phyloP scores from a whole-genome alignment of 805 yeast species.

The Torulaspora microellipsoides region DNA sequence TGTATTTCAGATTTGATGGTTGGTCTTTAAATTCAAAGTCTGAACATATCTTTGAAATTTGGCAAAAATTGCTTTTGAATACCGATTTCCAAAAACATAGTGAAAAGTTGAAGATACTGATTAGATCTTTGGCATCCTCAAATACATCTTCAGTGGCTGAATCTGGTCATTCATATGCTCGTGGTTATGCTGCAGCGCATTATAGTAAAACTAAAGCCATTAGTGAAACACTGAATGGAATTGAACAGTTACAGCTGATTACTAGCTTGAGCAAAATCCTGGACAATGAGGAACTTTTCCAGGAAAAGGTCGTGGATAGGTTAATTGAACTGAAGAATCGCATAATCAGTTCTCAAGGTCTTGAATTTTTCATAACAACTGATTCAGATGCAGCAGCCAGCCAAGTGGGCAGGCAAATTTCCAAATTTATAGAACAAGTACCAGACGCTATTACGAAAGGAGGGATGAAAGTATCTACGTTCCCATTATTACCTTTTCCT shows the following conservation, averaged over 20 bases:
- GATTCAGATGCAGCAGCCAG: slow-evolving; percentile 39
- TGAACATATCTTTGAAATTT: slow-evolving; percentile 54
- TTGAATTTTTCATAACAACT: slow-evolving; percentile 56
- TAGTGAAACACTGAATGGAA: slow-evolving; percentile 64
- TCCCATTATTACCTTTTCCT: slow-evolving; percentile 3
- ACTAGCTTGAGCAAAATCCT: slow-evolving; percentile 48
- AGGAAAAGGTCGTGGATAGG: slow-evolving; percentile 59
- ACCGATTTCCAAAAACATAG: slow-evolving; percentile 61
- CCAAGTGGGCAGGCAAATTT: slow-evolving; percentile 23
- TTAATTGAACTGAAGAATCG: slow-evolving; percentile 48
- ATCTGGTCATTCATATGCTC: slow-evolving; percentile 82
- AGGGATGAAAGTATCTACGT: slow-evolving; percentile 5
- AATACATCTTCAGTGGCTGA: slow-evolving; percentile 78
- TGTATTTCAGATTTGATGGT: slow-evolving; percentile 60
- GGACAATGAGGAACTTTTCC: slow-evolving; percentile 48
- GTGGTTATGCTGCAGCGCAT: slow-evolving; percentile 58
- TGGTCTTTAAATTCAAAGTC: slow-evolving; percentile 65
- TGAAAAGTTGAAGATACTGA: slow-evolving; percentile 66
- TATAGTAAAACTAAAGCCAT: slow-evolving; percentile 57
- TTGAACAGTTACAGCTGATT: slow-evolving; percentile 70
- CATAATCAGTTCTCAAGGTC: slow-evolving; percentile 40
- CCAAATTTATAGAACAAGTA: slow-evolving; percentile 27
- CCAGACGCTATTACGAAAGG: slow-evolving; percentile 17
- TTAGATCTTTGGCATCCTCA: slow-evolving; percentile 70
- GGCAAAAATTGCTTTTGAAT: slow-evolving; percentile 61